Conservation (phyloP, 441 rosid species). For the Arabidopsis lyrata region DNA sequence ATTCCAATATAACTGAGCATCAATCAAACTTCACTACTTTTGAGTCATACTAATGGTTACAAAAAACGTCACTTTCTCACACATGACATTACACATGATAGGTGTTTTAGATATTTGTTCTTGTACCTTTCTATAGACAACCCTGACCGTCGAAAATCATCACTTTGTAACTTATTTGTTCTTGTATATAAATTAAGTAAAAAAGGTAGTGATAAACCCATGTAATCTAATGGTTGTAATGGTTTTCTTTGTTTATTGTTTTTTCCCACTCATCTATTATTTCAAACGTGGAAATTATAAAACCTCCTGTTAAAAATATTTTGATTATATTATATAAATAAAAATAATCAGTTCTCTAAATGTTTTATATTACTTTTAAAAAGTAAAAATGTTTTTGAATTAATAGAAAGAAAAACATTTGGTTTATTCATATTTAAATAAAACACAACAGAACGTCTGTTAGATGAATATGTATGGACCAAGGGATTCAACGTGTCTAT, state of each 20-base stretch:
- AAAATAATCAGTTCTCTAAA: too few species aligned
- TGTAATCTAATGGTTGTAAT: not conserved
- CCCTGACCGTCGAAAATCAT: not conserved
- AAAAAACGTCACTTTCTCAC: slow-evolving; percentile 9
- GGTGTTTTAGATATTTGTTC: not conserved
- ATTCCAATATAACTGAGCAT: too few species aligned
- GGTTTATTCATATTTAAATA: too few species aligned
- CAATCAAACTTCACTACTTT: not conserved
- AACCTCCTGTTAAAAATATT: too few species aligned
- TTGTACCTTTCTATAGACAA: not conserved
- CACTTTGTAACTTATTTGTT: not conserved
- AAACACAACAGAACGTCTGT: not conserved
- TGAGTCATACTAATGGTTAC: not conserved
- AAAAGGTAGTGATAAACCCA: too few species aligned
- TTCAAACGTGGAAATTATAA: too few species aligned
- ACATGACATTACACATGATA: slow-evolving; percentile 21
- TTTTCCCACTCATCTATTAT: not conserved
- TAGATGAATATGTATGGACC: not conserved
- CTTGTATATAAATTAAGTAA: too few species aligned
- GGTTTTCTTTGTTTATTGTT: not conserved
- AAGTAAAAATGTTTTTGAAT: too few species aligned
- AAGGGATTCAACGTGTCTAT: slow-evolving; percentile 5
- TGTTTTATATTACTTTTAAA: too few species aligned
- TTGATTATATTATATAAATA: too few species aligned
- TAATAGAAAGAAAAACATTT: too few species aligned